A percentile compares a stretch with the other conserved stretches of the same genome.
Conservation (phyloP, 768 basidiomycete species). For the Amanita jacksonii region DNA sequence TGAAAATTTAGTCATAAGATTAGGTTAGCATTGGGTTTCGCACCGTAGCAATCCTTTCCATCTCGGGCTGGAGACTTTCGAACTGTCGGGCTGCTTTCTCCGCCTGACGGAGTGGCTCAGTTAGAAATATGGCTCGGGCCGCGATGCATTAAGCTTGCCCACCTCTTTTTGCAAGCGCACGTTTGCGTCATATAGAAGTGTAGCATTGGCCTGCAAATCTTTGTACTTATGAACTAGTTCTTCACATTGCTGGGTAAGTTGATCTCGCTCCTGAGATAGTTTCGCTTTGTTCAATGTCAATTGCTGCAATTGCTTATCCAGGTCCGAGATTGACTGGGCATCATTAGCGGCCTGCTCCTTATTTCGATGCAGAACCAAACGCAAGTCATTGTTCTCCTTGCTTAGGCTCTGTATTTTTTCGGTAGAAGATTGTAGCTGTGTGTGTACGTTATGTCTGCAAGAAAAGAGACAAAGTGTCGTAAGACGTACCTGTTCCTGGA, state of each 20-base stretch:
- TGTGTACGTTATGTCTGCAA: neutral
- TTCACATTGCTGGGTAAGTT: neutral
- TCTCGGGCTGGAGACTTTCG: neutral
- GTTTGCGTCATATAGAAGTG: neutral
- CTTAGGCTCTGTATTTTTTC: neutral
- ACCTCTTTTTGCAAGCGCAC: neutral
- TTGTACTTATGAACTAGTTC: neutral
- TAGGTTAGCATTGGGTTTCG: neutral
- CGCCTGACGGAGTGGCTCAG: neutral
- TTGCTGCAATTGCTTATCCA: neutral
- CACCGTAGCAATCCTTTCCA: neutral
- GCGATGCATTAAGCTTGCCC: neutral
- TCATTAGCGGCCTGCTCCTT: constrained; percentile 1
- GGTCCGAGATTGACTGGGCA: constrained; percentile 3
- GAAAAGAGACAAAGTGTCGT: neutral
- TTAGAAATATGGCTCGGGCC: neutral
- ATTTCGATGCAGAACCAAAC: neutral
- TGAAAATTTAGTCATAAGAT: neutral
- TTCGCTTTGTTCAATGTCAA: constrained; percentile 1
- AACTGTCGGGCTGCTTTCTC: neutral
- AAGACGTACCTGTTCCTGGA: neutral
- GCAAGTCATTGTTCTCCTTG: constrained; percentile 2
- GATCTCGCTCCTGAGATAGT: constrained; percentile 1
- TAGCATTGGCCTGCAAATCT: neutral
- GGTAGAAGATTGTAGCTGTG: constrained; percentile 3